A percentile compares a stretch with the other conserved stretches of the same genome.
Conservation (phyloP, 176 grass and related monocot species). For the Eleusine coracana region DNA sequence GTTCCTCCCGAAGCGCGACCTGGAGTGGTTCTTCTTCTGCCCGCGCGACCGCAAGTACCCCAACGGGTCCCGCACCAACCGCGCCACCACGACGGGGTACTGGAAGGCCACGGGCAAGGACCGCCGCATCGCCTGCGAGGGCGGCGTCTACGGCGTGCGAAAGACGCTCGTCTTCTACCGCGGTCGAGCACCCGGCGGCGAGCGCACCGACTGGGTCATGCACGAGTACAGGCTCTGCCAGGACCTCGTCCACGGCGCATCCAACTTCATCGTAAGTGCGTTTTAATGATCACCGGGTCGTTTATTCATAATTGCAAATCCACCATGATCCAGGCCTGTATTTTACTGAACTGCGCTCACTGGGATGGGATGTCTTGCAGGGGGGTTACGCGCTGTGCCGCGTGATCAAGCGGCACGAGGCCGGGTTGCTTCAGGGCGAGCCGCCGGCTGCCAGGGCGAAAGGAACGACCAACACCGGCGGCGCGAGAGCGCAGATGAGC, state of each 20-base stretch:
- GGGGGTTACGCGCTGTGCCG: conserved; percentile 83
- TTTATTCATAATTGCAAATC: too few relatives aligned
- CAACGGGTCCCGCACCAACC: conserved; percentile 92
- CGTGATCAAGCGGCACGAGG: conserved; percentile 77
- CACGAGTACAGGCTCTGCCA: conserved; percentile 97
- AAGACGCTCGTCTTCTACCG: conserved; percentile 98
- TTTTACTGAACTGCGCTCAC: not conserved
- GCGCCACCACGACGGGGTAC: conserved; percentile 77
- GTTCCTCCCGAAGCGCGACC: conserved; percentile 83
- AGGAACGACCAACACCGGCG: not conserved
- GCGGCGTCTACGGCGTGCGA: conserved; percentile 65
- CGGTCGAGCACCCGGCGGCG: conserved; percentile 90
- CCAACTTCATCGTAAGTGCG: conserved; percentile 82
- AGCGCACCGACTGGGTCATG: conserved; percentile 98
- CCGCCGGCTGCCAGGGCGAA: conserved; percentile 33
- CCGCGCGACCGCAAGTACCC: conserved; percentile 93
- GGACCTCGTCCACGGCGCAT: conserved; percentile 72
- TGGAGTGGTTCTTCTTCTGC: conserved; percentile 99
- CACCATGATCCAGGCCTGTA: too few relatives aligned
- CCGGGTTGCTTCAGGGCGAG: conserved; percentile 43
- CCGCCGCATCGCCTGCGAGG: conserved; percentile 75
- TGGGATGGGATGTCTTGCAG: conserved; percentile 23
- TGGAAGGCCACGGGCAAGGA: conserved; percentile 99
- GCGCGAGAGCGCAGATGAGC: conserved; percentile 29
- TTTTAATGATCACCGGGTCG: too few relatives aligned